phyloP scores from a whole-genome alignment of 331 rosid species.

The Malus hybrid region DNA sequence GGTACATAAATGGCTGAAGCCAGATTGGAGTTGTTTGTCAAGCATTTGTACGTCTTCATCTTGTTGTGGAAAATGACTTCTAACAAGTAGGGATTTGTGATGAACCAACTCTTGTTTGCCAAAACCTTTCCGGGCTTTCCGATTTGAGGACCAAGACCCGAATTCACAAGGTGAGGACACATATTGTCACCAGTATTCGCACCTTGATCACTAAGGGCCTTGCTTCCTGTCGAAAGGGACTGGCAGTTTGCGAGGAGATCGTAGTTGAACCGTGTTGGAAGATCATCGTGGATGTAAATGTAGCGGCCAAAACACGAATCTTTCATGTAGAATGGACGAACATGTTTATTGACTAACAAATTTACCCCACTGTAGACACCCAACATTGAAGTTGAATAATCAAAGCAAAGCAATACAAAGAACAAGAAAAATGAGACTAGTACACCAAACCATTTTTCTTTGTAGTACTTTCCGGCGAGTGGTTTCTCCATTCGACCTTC shows the following conservation, averaged over 20 bases:
- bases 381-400: conserved; percentile 33
- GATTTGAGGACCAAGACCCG: conserved; percentile 48
- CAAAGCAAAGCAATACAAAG: conserved; percentile 25
- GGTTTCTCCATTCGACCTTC: conserved; percentile 31
- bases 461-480: conserved; percentile 16
- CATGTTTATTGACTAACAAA: conserved; percentile 12
- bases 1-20: conserved; percentile 78
- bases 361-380: conserved; percentile 3
- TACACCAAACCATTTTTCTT: conserved; percentile 28
- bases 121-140: conserved; percentile 21
- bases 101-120: conserved; percentile 39
- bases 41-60: conserved; percentile 53
- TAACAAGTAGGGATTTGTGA: conserved; percentile 55
- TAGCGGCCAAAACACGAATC: conserved; percentile 53
- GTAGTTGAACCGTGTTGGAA: conserved; percentile 50
- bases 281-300: conserved; percentile 35
- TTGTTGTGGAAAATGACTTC: conserved; percentile 68
- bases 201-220: neutral
- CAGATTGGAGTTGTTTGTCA: conserved; percentile 49
- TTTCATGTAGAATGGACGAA: neutral
- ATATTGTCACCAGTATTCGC: conserved; percentile 28
- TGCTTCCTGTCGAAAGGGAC: conserved; percentile 44
- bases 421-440: conserved; percentile 28
- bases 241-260: conserved; percentile 38
- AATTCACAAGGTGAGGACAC: conserved; percentile 52